These are phyloP conservation scores for Petrea volubilis DNA, from an alignment of 257 asterid species.

Conservation along the genomic window DNA sequence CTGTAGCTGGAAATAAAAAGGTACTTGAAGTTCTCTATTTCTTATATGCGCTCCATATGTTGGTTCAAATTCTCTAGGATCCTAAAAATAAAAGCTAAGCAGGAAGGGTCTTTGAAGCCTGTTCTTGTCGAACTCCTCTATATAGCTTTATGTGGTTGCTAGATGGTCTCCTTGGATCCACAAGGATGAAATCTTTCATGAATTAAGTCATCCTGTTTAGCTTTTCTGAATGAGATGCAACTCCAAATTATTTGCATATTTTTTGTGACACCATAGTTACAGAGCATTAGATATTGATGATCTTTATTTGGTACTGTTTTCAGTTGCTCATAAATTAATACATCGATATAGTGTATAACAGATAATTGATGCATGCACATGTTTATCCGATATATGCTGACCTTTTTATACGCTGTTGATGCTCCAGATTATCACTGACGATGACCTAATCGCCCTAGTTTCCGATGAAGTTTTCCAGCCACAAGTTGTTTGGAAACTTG, in stretches of 20 bases:
- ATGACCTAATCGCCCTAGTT: conserved; percentile 77
- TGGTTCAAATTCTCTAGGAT: neutral
- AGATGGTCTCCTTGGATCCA: neutral
- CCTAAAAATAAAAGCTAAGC: neutral
- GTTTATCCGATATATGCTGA: neutral
- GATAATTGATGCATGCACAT: neutral
- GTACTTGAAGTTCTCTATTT: conserved; percentile 30
- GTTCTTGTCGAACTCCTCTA: neutral
- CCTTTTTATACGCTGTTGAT: conserved; percentile 13
- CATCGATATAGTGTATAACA: neutral
- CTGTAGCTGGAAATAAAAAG: conserved; percentile 84
- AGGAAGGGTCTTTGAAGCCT: neutral
- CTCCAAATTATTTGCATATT: neutral
- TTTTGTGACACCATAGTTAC: neutral
- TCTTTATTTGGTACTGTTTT: neutral
- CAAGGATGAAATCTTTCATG: neutral
- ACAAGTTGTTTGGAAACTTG: conserved; percentile 68
- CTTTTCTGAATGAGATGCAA: neutral
- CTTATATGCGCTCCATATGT: neutral
- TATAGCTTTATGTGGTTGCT: neutral
- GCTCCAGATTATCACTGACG: conserved; percentile 67
- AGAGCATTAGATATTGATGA: neutral
- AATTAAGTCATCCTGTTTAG: neutral
- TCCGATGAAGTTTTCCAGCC: conserved; percentile 89
- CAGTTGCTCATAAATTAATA: neutral